These are phyloP conservation scores for Cryphonectria parasitica DNA, from an alignment of 2,329 filamentous ascomycete species.

Conservation along the genomic window DNA sequence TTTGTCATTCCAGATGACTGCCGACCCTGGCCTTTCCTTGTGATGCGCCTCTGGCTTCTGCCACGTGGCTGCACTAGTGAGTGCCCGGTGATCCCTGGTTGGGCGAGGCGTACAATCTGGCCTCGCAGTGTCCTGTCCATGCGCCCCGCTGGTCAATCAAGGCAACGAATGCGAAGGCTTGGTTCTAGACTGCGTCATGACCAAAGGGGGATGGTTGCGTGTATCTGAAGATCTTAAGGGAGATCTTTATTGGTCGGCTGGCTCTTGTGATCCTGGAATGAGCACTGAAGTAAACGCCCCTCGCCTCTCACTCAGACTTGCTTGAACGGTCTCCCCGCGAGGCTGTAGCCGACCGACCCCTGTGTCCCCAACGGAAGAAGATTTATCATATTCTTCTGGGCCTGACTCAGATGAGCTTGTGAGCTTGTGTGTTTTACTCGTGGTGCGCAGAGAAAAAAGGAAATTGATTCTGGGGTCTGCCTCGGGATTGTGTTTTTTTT, in stretches of 20 bases:
- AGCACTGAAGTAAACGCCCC: neutral
- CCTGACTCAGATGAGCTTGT: neutral
- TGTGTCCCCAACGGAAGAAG: neutral
- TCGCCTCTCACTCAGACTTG: neutral
- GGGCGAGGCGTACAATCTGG: neutral
- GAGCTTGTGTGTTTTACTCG: neutral
- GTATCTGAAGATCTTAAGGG: neutral
- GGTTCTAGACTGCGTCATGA: too few relatives aligned
- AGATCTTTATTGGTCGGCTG: neutral
- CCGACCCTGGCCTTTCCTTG: neutral
- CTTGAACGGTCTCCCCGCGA: neutral
- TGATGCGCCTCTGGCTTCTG: neutral
- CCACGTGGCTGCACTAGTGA: conserved; percentile 2
- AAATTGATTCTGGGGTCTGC: neutral
- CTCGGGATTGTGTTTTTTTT: neutral
- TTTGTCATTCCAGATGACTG: neutral
- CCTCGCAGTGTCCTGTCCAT: neutral
- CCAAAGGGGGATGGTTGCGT: neutral
- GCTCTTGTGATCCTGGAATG: neutral
- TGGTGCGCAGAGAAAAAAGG: neutral
- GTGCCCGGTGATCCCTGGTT: neutral
- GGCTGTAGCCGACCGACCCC: neutral
- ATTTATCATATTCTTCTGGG: too few relatives aligned
- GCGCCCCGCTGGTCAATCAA: neutral
- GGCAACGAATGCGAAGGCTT: neutral